phyloP scores from a whole-genome alignment of 768 basidiomycete species.

The Termitomyces sp. region DNA sequence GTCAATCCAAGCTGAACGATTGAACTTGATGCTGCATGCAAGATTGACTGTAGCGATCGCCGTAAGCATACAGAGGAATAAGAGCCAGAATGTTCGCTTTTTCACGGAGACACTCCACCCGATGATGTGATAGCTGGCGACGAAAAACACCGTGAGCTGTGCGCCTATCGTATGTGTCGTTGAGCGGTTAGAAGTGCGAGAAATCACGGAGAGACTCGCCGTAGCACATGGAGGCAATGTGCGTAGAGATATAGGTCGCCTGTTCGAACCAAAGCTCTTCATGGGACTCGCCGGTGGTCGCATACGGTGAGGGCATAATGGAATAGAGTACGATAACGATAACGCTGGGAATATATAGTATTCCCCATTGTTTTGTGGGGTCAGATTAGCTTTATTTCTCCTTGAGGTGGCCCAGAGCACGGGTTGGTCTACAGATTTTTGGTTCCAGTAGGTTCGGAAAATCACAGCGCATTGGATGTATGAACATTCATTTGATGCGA shows the following conservation, averaged over 20 bases:
- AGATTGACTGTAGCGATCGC: constrained; percentile 17
- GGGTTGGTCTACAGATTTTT: background rate
- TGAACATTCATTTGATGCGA: too few species aligned
- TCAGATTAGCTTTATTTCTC: background rate
- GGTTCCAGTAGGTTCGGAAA: background rate
- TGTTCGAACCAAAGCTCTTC: constrained; percentile 20
- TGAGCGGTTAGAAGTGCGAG: background rate
- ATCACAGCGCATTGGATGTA: background rate
- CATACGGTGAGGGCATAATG: background rate
- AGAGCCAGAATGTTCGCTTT: constrained; percentile 3
- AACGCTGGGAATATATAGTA: background rate
- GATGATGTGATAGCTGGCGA: constrained; percentile 12
- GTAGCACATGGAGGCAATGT: constrained; percentile 21
- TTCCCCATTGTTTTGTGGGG: background rate
- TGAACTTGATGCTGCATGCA: constrained; percentile 19
- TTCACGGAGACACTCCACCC: constrained; percentile 4
- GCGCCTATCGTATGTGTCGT: constrained; percentile 9
- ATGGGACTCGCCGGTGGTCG: constrained; percentile 10
- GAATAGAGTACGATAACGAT: background rate
- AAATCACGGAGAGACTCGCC: constrained; percentile 8
- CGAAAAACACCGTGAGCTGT: constrained; percentile 16
- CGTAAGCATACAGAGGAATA: constrained; percentile 2
- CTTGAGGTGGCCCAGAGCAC: background rate
- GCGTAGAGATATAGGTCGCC: constrained; percentile 18
- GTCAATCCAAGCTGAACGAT: constrained; percentile 29